phyloP scores from a whole-genome alignment of 192 early-diverging fungal genomes.

The Backusella sp. region DNA sequence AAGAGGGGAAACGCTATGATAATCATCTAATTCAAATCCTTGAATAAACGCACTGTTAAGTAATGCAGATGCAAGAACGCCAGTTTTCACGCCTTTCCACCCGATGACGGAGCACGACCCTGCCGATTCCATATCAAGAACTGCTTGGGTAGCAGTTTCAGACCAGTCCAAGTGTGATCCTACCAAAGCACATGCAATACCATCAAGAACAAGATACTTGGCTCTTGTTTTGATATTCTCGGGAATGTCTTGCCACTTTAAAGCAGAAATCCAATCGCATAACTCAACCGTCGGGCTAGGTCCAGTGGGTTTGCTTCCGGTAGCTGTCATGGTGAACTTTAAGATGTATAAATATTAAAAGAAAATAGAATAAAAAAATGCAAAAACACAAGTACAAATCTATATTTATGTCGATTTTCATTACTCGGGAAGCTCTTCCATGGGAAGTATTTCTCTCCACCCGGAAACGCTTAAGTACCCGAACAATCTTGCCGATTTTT shows the following conservation, averaged over 20 bases:
- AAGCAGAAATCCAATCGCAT: not conserved
- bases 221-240: constrained; percentile 3
- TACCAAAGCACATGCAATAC: constrained; percentile 13
- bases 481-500: not conserved
- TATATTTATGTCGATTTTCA: not conserved
- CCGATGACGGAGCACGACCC: constrained; percentile 15
- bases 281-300: not conserved
- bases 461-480: not conserved
- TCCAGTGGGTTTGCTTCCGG: not conserved
- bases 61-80: constrained; percentile 11
- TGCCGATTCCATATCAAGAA: constrained; percentile 17
- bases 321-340: not conserved
- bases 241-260: constrained; percentile 15
- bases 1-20: constrained; percentile 15
- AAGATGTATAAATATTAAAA: not conserved
- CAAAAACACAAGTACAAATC: not conserved
- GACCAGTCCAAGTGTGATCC: constrained; percentile 17
- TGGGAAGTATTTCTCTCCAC: not conserved
- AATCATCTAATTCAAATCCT: constrained; percentile 24
- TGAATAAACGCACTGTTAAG: constrained; percentile 23
- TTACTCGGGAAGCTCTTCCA: not conserved
- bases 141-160: constrained; percentile 6
- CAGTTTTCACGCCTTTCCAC: constrained; percentile 12
- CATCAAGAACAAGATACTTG: constrained; percentile 19
- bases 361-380: not conserved